Evolutionary conservation across 2,329 filamentous ascomycete genomes (phyloP).

Genomic region (Penicillium freii): DNA sequence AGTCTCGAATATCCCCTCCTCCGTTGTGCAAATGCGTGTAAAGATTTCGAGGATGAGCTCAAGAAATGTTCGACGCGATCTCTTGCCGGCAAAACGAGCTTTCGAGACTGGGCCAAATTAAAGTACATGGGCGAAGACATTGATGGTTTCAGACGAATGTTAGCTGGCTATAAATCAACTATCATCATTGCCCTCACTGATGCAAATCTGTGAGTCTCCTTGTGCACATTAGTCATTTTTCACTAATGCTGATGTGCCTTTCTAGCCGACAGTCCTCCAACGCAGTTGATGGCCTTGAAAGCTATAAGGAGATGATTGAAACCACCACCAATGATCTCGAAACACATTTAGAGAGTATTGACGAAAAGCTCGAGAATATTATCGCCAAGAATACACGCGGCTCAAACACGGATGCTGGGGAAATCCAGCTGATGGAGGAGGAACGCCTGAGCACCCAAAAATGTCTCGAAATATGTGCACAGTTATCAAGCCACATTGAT

Average conservation of each 20-base stretch:
- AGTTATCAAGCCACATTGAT: conserved; percentile 31
- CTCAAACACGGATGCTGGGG: background rate
- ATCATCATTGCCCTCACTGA: conserved; percentile 45
- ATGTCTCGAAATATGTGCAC: conserved; percentile 33
- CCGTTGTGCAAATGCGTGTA: too few relatives aligned
- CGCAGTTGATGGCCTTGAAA: conserved; percentile 29
- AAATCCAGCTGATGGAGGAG: conserved; percentile 24
- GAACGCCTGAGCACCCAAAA: conserved; percentile 32
- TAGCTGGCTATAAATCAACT: conserved; percentile 46
- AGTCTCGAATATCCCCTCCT: too few relatives aligned
- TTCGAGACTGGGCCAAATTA: conserved; percentile 48
- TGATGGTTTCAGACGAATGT: conserved; percentile 40
- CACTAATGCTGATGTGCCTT: background rate
- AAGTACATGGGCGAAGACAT: conserved; percentile 48
- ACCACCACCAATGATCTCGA: conserved; percentile 28
- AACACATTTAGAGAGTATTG: conserved; percentile 29
- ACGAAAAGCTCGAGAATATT: conserved; percentile 27
- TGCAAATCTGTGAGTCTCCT: conserved; percentile 42
- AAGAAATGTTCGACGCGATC: too few relatives aligned
- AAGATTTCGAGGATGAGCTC: too few relatives aligned
- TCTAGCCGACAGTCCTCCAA: conserved; percentile 29
- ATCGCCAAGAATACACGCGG: conserved; percentile 4
- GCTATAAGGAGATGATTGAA: conserved; percentile 28
- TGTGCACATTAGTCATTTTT: background rate
- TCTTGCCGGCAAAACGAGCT: too few relatives aligned